Base-by-base conservation (phyloP, 257 asterid genomes). In the Salvia miltiorrhiza region DNA sequence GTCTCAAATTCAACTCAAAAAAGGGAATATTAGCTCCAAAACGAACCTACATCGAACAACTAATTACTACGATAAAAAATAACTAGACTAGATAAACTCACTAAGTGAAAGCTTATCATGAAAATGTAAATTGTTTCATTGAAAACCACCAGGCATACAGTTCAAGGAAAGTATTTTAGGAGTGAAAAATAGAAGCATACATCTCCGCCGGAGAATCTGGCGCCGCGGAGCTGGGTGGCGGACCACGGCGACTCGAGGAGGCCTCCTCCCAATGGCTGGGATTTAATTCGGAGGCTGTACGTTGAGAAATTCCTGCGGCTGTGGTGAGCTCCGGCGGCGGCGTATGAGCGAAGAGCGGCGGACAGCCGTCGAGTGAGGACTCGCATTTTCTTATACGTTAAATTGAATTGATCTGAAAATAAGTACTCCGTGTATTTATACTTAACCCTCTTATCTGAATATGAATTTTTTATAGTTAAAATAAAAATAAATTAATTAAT, bases 181-280 rank as follows among this genome's bases (percentile, higher is more conserved):
- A 16, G 50, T 16, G 44, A 11, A 26, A 48, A 54, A 33, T 3
- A 53, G 58, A 45, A 53, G 33, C 72, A 66, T 86, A 92, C 99
- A 77, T 93, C 99, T 49, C 72, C 85, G 62, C 97, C 99, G 67
- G 88, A 55, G 79, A 81, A 90, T 89, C 93, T 81, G 70, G 93
- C 96, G 65, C 81, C 72, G 63, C 99, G 95, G 82, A 87, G 76
- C 76, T 90, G 99, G 30, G 82, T 80, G 64, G 87, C 62, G 79
- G 84, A 82, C 97, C 99, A 93, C 4, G 92, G 90, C 14, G 87
- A 82, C 17, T 78, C 67, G 30, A 80, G 76, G 24, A 89, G 64
- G 40, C 62, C 59, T 32, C 53, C 73, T n/a, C 79, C 64, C 12
- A 74, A 61, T 20, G 75, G 75, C 43, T 69, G 72, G 23, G 56